Percentiles rank a stretch among this genome's conserved stretches.
These are phyloP conservation scores for Wickerhamiella vanderwaltii DNA, from an alignment of 805 yeast species.

Conservation along the genomic window DNA sequence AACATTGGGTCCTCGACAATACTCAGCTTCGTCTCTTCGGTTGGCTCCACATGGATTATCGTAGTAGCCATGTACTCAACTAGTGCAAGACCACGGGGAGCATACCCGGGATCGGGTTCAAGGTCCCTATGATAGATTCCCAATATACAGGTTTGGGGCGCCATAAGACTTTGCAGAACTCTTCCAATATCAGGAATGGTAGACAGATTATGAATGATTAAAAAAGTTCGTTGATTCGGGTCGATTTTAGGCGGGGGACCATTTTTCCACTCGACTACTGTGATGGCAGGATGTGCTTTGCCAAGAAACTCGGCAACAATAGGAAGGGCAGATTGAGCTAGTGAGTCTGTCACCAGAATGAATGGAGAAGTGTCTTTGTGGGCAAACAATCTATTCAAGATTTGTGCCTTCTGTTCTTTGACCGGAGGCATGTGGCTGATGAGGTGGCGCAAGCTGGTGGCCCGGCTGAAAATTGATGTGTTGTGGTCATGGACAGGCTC, in stretches of 20 bases:
- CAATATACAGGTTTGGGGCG: conserved; percentile 27
- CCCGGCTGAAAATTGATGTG: too few species aligned
- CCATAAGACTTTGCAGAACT: conserved; percentile 39
- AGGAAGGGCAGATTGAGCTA: conserved; percentile 51
- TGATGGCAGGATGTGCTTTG: conserved; percentile 24
- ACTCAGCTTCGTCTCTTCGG: conserved; percentile 16
- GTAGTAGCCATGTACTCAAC: conserved; percentile 65
- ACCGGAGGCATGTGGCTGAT: conserved; percentile 2
- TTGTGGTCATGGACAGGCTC: too few species aligned
- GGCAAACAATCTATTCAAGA: conserved; percentile 53
- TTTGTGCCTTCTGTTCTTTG: conserved; percentile 25
- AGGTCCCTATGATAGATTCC: conserved; percentile 19
- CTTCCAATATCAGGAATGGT: conserved; percentile 40
- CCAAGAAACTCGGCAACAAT: conserved; percentile 48
- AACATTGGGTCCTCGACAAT: conserved; percentile 34
- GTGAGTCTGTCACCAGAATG: conserved; percentile 53
- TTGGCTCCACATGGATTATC: conserved; percentile 50
- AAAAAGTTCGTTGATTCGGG: conserved; percentile 20
- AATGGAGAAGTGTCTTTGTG: conserved; percentile 68
- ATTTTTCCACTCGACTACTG: background rate
- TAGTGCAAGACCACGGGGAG: conserved; percentile 43
- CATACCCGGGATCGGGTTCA: conserved; percentile 26
- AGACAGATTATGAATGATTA: conserved; percentile 60
- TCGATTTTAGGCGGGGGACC: background rate
- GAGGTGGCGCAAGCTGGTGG: conserved; percentile 1